Evolutionary conservation across 495 filamentous ascomycete genomes (phyloP), one percentile per base, ranked within the genome.

Genomic region (Saxophila tyrrhenica): DNA sequence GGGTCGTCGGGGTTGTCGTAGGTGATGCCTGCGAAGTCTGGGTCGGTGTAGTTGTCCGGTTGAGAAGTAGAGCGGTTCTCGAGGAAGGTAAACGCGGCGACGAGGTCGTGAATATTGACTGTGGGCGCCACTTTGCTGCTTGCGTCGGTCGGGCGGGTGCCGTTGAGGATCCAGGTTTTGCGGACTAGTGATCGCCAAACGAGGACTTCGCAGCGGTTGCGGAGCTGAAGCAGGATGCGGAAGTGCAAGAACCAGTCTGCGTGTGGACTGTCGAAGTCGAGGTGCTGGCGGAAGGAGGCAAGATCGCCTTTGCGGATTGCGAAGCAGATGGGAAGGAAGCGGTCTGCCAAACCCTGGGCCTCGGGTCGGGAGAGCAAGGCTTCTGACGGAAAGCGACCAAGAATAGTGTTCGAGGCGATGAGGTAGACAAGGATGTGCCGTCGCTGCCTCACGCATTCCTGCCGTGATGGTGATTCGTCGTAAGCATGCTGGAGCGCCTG

Each of bases 171-270:
- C 63, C 91, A 96, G 0, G 83, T 81, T 48, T 80, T 84, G 9
- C 92, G 79, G 13, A 83, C 79, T 19, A 98, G 75, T 1, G 85
- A 85, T 1, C 91, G 81, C 89, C 87, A 95, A 8, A 95, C 77
- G 0, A 94, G 74, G 2, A 86, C 75, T 48, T 94, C 85, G 42
- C 89, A 84, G 41, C 85, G 75, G 63, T 83, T 83, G 8, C 77
- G 71, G 2, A 95, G 70, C 19, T 84, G 77, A 0, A 94, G 73
- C 19, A 92, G 74, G 19, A 94, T 73, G 0, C 85, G 83, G 57
- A 81, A 84, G n/a, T 75, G 72, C 10, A 84, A 77, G 62, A 95
- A 86, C 87, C 86, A 96, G 47, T 72, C 65, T 3, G 73, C 72
- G 23, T 70, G 64, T 25, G 71, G 64, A 2, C 70, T 71, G 23